Percentiles rank a stretch among this genome's conserved stretches.
These are phyloP conservation scores for Tetrapisispora nanseiensis DNA, from an alignment of 805 yeast genomes.

Conservation along the genomic window DNA sequence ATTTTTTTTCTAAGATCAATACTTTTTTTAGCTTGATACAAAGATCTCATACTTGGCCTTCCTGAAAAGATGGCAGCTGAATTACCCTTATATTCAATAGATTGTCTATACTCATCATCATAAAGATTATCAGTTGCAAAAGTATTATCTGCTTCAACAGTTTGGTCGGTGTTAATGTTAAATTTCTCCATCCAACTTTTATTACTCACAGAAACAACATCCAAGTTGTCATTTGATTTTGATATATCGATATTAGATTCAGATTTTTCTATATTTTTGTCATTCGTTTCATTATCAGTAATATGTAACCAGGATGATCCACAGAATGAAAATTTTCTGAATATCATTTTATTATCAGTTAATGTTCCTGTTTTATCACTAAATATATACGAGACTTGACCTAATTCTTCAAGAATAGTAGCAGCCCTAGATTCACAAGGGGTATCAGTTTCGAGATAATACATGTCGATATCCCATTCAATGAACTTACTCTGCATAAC, in stretches of 20 bases:
- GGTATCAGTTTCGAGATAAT: conserved; percentile 70
- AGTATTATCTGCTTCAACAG: background rate
- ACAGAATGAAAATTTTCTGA: conserved; percentile 75
- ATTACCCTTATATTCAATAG: conserved; percentile 35
- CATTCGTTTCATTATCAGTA: background rate
- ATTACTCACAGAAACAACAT: conserved; percentile 19
- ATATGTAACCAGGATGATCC: conserved; percentile 83
- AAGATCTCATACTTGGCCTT: conserved; percentile 49
- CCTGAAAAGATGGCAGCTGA: conserved; percentile 37
- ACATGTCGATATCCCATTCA: conserved; percentile 93
- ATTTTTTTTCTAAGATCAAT: background rate
- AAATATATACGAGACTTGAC: conserved; percentile 90
- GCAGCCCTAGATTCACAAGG: conserved; percentile 95
- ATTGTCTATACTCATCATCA: conserved; percentile 18
- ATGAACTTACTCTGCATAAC: conserved; percentile 72
- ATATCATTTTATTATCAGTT: conserved; percentile 90
- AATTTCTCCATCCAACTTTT: conserved; percentile 10
- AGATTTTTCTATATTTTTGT: background rate
- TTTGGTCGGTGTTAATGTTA: too few species aligned
- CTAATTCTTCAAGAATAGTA: conserved; percentile 88
- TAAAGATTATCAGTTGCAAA: background rate
- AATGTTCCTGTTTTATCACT: conserved; percentile 97
- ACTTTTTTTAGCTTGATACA: conserved; percentile 18
- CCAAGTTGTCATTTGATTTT: conserved; percentile 7
- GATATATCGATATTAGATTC: background rate